Evolutionary conservation across 495 filamentous ascomycete genomes (phyloP).

Genomic region (Apiosordaria backusii): DNA sequence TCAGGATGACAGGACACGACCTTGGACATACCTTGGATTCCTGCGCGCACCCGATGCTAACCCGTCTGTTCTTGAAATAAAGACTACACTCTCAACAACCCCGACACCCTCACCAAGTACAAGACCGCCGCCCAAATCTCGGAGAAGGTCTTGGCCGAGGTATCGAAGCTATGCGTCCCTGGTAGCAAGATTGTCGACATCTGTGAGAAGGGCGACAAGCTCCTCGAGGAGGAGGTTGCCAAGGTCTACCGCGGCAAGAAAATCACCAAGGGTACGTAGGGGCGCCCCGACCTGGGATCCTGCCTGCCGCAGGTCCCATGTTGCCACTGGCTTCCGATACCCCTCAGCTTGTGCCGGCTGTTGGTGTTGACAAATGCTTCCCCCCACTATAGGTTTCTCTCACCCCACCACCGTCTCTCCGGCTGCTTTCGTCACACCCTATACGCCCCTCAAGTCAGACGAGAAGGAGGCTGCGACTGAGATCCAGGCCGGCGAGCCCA

Average conservation of each 20-base stretch:
- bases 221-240: slow-evolving; percentile 85
- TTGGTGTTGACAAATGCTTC: slow-evolving; percentile 6
- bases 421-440: slow-evolving; percentile 89
- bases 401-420: slow-evolving; percentile 97
- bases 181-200: slow-evolving; percentile 87
- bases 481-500: slow-evolving; percentile 76
- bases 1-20: neutral
- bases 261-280: slow-evolving; percentile 71
- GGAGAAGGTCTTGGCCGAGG: slow-evolving; percentile 86
- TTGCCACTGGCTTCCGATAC: neutral
- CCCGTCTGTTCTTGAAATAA: slow-evolving; percentile 3
- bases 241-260: slow-evolving; percentile 99
- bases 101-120: slow-evolving; percentile 97
- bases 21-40: slow-evolving; percentile 1
- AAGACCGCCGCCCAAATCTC: slow-evolving; percentile 93
- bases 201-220: slow-evolving; percentile 92
- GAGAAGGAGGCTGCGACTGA: slow-evolving; percentile 72
- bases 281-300: neutral
- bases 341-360: neutral
- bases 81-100: slow-evolving; percentile 96
- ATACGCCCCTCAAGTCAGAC: slow-evolving; percentile 86
- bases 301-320: neutral
- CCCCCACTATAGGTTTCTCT: slow-evolving; percentile 59
- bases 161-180: slow-evolving; percentile 74
- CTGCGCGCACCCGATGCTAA: neutral